Evolutionary conservation across 208 protist species (phyloP), one percentile per base, ranked within the genome.

Genomic region (Leishmania mexicana): DNA sequence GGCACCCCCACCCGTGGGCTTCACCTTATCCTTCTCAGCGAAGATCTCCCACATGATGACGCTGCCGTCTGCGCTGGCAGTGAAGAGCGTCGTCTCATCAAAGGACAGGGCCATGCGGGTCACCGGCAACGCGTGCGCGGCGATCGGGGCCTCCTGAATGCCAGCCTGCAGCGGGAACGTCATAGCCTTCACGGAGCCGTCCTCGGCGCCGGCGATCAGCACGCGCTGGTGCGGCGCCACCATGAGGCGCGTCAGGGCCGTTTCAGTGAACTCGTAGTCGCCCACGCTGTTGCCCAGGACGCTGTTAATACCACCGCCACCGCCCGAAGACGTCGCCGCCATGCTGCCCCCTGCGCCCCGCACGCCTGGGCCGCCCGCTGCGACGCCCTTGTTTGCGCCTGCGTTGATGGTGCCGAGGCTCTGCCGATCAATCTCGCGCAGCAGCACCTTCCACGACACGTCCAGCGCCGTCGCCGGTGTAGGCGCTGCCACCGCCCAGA

Each of bases 31-130:
- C 53, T 98, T 95, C 81, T 98, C 96, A 17, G 89, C 84, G 57
- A 68, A 80, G 2, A 98, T 85, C 72, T 97, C 95, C 81, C 94
- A 96, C 75, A 97, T 91, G 81, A 97, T 95, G 75, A 99, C 83
- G 70, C 81, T 93, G 68, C 97, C 97, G 87, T 99, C 98, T 38
- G 86, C 93, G 62, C 92, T 85, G 21, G 92, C 92, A 11, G 96
- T 96, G 88, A 99, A 98, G 35, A 99, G 88, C 3, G 90, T 94
- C 67, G 71, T 83, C 81, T 99, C 98, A 86, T 99, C 98, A 71
- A 91, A 95, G 6, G 95, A 94, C n/a, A 99, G 84, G 24, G 75
- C 83, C 83, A 99, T 92, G 35, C 91, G 89, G 40, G 89, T 95
- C 35, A 99, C 85, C 65, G 79, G 57, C 35, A 79, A 89, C n/a